Evolutionary conservation across 2,329 filamentous ascomycete genomes (phyloP).

Genomic region (Rasamsonia emersonii): DNA sequence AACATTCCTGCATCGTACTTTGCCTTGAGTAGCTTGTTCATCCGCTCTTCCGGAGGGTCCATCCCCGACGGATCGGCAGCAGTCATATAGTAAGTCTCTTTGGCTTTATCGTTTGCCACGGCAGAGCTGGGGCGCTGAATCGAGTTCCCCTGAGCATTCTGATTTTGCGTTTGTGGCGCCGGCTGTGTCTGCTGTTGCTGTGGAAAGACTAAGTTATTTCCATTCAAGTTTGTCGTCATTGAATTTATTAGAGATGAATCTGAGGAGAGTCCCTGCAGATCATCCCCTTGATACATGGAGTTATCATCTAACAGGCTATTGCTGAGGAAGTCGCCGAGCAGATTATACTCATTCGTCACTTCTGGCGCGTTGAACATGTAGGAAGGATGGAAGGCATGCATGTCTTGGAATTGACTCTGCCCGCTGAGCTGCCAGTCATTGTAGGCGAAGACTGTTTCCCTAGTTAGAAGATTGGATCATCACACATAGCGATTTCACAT

Average conservation of each 20-base stretch:
- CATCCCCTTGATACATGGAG: slow-evolving; percentile 58
- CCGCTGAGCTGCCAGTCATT: slow-evolving; percentile 67
- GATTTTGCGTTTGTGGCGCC: slow-evolving; percentile 21
- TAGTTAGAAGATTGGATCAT: too few species aligned
- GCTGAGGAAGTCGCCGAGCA: slow-evolving; percentile 93
- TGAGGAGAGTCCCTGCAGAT: slow-evolving; percentile 53
- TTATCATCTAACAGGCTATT: slow-evolving; percentile 83
- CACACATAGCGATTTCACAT: background rate
- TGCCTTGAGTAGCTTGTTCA: slow-evolving; percentile 86
- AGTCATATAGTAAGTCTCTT: slow-evolving; percentile 89
- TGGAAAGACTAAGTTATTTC: slow-evolving; percentile 22
- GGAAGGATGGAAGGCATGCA: slow-evolving; percentile 86
- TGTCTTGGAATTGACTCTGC: slow-evolving; percentile 82
- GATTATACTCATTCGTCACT: slow-evolving; percentile 91
- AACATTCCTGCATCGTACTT: slow-evolving; percentile 94
- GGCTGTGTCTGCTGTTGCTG: slow-evolving; percentile 26
- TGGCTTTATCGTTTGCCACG: slow-evolving; percentile 56
- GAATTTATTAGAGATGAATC: slow-evolving; percentile 47
- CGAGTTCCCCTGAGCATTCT: slow-evolving; percentile 37
- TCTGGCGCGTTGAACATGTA: slow-evolving; percentile 95
- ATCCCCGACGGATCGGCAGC: slow-evolving; percentile 88
- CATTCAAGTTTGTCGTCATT: slow-evolving; percentile 26
- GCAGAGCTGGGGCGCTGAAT: slow-evolving; percentile 55
- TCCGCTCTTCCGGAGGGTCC: slow-evolving; percentile 80
- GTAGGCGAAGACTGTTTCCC: slow-evolving; percentile 74